Conservation (phyloP, 1,139 yeast genomes). For the Scheffersomyces cryptocercus region DNA sequence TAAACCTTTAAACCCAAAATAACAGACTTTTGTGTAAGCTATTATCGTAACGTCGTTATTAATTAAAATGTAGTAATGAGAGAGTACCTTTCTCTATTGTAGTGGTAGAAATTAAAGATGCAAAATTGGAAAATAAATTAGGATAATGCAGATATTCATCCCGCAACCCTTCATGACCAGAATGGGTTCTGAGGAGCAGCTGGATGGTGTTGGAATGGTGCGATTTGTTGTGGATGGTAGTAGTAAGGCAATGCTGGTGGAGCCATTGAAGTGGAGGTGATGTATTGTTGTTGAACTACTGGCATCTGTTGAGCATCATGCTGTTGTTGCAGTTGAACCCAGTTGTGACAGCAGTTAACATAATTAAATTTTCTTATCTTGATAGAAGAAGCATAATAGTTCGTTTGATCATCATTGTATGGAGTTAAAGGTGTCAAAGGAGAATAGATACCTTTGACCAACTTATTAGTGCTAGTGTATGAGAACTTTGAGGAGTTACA, state of each 20-base stretch:
- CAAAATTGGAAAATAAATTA: too few species aligned
- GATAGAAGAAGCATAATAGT: slow-evolving; percentile 4
- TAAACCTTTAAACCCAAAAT: too few species aligned
- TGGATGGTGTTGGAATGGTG: neutral
- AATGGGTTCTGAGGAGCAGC: neutral
- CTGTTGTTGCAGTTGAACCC: slow-evolving; percentile 4
- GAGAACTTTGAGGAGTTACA: neutral
- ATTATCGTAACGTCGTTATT: too few species aligned
- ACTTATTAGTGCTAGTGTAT: neutral
- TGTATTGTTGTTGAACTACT: neutral
- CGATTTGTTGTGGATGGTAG: neutral
- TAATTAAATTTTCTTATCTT: slow-evolving; percentile 12
- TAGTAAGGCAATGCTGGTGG: too few species aligned
- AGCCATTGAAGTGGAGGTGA: too few species aligned
- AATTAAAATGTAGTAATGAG: too few species aligned
- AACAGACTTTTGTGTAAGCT: too few species aligned
- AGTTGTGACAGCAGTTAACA: slow-evolving; percentile 3
- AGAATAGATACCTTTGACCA: slow-evolving; percentile 1
- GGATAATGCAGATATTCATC: too few species aligned
- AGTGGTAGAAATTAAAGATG: too few species aligned
- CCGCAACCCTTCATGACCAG: neutral
- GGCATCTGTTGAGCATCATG: slow-evolving; percentile 3
- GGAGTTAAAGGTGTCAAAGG: slow-evolving; percentile 18
- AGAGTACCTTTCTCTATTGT: too few species aligned
- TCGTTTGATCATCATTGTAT: slow-evolving; percentile 8